Evolutionary conservation across 2,329 filamentous ascomycete species (phyloP).

Genomic region (Chrysoporthe puriensis): DNA sequence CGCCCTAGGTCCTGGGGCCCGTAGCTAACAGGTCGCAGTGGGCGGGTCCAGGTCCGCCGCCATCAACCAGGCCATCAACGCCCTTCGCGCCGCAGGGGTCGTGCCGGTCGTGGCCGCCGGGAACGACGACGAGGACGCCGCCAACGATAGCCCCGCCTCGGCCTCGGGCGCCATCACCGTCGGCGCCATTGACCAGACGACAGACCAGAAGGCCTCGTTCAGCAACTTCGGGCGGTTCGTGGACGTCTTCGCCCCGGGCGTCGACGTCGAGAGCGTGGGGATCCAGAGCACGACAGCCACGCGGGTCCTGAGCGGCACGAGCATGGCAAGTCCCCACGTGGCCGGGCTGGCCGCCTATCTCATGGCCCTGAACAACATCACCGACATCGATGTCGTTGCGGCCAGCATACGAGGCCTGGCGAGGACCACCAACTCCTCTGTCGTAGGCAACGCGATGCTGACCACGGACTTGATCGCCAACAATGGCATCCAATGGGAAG

Average conservation of each 20-base stretch:
- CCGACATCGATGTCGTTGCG: slow-evolving; percentile 47
- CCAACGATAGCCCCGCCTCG: slow-evolving; percentile 57
- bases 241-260: slow-evolving; percentile 61
- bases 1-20: too few relatives aligned
- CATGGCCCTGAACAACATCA: slow-evolving; percentile 58
- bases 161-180: slow-evolving; percentile 62
- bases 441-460: slow-evolving; percentile 45
- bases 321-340: slow-evolving; percentile 71
- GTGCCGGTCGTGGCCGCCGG: slow-evolving; percentile 64
- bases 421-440: slow-evolving; percentile 46
- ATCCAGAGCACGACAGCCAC: slow-evolving; percentile 53
- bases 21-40: slow-evolving; percentile 36
- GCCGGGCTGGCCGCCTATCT: slow-evolving; percentile 71
- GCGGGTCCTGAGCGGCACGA: slow-evolving; percentile 55
- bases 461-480: slow-evolving; percentile 61
- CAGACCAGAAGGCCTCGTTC: slow-evolving; percentile 54
- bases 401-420: slow-evolving; percentile 58
- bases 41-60: slow-evolving; percentile 53
- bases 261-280: slow-evolving; percentile 56
- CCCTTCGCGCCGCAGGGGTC: slow-evolving; percentile 53
- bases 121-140: slow-evolving; percentile 59
- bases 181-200: slow-evolving; percentile 58
- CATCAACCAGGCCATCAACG: slow-evolving; percentile 59
- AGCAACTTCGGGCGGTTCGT: slow-evolving; percentile 61
- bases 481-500: slow-evolving; percentile 47